These are phyloP conservation scores for Dentipellis sp. DNA, from an alignment of 768 basidiomycete species.

Conservation along the genomic window DNA sequence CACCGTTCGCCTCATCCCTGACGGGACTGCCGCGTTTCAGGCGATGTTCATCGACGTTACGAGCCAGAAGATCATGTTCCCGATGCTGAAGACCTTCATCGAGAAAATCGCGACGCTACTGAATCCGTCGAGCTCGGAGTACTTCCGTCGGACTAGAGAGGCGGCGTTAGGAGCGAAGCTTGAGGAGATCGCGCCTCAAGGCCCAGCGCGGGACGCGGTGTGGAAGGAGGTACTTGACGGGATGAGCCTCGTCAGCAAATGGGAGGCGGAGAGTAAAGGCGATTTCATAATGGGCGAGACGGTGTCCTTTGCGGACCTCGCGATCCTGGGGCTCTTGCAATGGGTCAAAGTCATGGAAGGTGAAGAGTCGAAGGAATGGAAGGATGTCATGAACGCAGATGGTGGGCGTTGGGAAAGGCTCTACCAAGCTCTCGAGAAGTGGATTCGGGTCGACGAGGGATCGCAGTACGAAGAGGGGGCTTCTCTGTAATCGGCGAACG, in stretches of 20 bases:
- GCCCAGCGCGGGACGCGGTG: not conserved
- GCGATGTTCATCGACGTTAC: not conserved
- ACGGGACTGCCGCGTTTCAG: slow-evolving; percentile 4
- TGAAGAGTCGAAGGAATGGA: not conserved
- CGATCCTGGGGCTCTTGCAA: not conserved
- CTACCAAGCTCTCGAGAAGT: no score
- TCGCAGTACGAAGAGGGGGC: no score
- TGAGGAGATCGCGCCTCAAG: not conserved
- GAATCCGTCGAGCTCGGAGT: not conserved
- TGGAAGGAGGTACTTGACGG: not conserved
- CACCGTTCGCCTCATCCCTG: slow-evolving; percentile 4
- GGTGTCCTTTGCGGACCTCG: not conserved
- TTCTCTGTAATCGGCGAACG: no score
- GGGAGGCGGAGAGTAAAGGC: not conserved
- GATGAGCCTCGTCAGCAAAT: not conserved
- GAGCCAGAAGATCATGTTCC: not conserved
- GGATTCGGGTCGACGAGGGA: no score
- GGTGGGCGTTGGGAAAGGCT: no score
- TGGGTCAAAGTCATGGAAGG: not conserved
- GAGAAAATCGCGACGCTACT: not conserved
- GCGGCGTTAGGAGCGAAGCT: not conserved
- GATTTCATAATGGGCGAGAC: not conserved
- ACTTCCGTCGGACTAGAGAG: not conserved
- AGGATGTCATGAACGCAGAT: not conserved
- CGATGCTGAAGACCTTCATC: not conserved